Conservation (phyloP, 163 green algal species). For the Chlorella variabilis region DNA sequence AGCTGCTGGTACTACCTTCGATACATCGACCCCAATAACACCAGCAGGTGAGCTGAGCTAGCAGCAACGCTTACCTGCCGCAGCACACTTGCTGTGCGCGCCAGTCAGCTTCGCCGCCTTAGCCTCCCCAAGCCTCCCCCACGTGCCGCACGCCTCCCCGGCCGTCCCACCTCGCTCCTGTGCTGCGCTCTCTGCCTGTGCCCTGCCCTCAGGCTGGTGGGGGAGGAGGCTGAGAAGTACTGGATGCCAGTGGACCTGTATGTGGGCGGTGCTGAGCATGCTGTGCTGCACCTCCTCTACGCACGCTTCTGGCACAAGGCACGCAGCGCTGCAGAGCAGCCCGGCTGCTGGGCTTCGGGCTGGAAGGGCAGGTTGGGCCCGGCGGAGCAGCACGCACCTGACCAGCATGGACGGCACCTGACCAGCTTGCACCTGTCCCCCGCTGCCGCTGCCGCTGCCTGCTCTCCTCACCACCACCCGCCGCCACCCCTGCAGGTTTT, state of each 20-base stretch:
- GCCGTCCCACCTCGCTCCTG: too few relatives aligned
- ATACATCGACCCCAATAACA: constrained; percentile 94
- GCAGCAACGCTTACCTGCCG: too few relatives aligned
- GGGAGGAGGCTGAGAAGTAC: constrained; percentile 87
- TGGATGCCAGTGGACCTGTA: constrained; percentile 99
- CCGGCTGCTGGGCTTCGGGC: too few relatives aligned
- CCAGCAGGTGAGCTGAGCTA: constrained; percentile 9
- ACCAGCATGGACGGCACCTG: too few relatives aligned
- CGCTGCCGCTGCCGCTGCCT: too few relatives aligned
- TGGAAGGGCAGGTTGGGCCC: background rate
- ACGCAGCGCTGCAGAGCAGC: too few relatives aligned
- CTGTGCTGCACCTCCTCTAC: constrained; percentile 99
- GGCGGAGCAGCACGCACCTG: background rate
- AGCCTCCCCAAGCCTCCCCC: too few relatives aligned
- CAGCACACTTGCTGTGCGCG: too few relatives aligned
- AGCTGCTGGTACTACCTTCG: constrained; percentile 96
- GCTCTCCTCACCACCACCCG: too few relatives aligned
- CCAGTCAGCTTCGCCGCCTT: too few relatives aligned
- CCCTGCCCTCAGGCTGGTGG: constrained; percentile 18
- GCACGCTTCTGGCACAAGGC: constrained; percentile 99
- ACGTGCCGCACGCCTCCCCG: too few relatives aligned
- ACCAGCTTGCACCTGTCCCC: too few relatives aligned
- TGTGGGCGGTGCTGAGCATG: constrained; percentile 97
- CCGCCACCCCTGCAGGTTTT: constrained; percentile 91
- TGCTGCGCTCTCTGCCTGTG: background rate